Conservation (phyloP, 352 stramenopile genomes). For the Pythium vanterpoolii region DNA sequence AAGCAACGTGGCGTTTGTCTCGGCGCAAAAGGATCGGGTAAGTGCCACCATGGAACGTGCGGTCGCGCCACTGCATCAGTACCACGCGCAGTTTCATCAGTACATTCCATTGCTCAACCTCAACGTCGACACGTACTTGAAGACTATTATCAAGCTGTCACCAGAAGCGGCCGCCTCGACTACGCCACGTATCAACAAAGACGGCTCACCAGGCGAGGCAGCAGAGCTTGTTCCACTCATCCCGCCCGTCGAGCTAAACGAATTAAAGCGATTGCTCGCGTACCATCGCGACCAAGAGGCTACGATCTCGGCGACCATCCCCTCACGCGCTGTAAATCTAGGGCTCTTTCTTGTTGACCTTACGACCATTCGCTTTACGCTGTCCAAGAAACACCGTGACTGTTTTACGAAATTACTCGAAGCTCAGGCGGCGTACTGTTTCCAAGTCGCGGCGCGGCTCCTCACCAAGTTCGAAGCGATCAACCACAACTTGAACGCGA, state of each 20-base stretch:
- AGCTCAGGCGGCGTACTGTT: slow-evolving; percentile 63
- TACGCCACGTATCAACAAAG: slow-evolving; percentile 25
- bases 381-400: slow-evolving; percentile 79
- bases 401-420: slow-evolving; percentile 73
- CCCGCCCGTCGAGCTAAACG: slow-evolving; percentile 68
- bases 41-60: slow-evolving; percentile 37
- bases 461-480: slow-evolving; percentile 87
- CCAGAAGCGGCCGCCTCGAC: slow-evolving; percentile 14
- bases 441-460: slow-evolving; percentile 58
- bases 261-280: slow-evolving; percentile 57
- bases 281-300: slow-evolving; percentile 69
- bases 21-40: slow-evolving; percentile 49
- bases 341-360: slow-evolving; percentile 79
- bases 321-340: slow-evolving; percentile 61
- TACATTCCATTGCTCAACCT: slow-evolving; percentile 91
- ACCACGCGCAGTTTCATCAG: slow-evolving; percentile 75
- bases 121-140: slow-evolving; percentile 83
- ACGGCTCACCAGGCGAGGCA: slow-evolving; percentile 32
- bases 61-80: slow-evolving; percentile 60
- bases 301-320: slow-evolving; percentile 65
- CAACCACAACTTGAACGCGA: slow-evolving; percentile 70
- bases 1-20: slow-evolving; percentile 57
- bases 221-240: slow-evolving; percentile 46
- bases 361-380: slow-evolving; percentile 67
- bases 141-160: slow-evolving; percentile 51